Base-by-base conservation (phyloP, 1,284 basidiomycete genomes). In the Boletus semigastroideus region DNA sequence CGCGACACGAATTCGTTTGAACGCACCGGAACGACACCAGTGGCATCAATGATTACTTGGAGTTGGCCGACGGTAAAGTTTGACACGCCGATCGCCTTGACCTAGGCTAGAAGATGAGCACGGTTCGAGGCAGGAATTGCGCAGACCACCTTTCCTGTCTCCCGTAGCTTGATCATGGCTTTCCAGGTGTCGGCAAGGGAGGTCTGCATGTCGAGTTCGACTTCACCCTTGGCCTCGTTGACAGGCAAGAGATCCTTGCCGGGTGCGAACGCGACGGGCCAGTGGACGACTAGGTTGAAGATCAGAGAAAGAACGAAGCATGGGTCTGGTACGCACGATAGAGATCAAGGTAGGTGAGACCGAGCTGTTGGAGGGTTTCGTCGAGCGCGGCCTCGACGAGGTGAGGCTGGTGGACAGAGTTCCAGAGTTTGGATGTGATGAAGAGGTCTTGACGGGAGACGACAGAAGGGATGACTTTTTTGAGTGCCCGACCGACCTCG, bases 381-480 rank as follows among this genome's bases (percentile, higher is more conserved):
- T 92, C 82, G 50, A 93, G 82, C 64, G 87, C 87, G 27, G 76
- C 80, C 74, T 89, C 87, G 20, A 87, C 86, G 44, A 76, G 64
- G 19, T 79, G 77, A 7, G 84, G 78, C 57, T 75, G 75, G 64
- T 89, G 89, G 8, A 78, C 73, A 31, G 75, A 76, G 72, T 91
- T 90, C 89, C 88, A 92, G 44, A 86, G 72, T 65, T 95, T 93
- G 53, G 86, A 87, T 7, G 92, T 93, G 69, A 94, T 82, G 73
- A 88, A 92, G 54, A 94, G 81, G 13, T 94, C 84, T 66, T 90
- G 83, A 52, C 92, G 87, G 60, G 84, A 82, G 45, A 93, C 87
- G 50, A 91, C 86, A 4, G 81, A 82, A 8, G 83, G 83, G 56
- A 90, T 83, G 67, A 94, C 84, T 59, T 91, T 92, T 69, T 86